Conservation (phyloP, 2,329 filamentous ascomycete genomes). For the Curvularia sp. region DNA sequence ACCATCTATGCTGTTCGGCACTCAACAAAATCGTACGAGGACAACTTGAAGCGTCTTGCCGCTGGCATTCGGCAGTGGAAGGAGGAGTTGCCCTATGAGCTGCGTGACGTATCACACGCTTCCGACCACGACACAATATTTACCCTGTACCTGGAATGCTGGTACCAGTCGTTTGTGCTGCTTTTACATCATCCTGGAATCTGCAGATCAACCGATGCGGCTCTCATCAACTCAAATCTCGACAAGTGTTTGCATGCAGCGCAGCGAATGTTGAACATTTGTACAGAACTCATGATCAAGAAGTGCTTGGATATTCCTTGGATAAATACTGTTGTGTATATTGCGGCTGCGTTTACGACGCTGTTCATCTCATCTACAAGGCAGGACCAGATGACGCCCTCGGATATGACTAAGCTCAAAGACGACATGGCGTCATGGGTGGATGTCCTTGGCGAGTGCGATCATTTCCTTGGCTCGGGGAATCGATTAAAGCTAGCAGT, state of each 20-base stretch:
- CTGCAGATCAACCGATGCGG: slow-evolving; percentile 60
- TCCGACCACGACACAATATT: slow-evolving; percentile 58
- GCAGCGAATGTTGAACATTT: slow-evolving; percentile 67
- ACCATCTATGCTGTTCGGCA: slow-evolving; percentile 75
- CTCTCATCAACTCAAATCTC: slow-evolving; percentile 64
- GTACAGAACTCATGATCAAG: slow-evolving; percentile 65
- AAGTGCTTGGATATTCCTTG: slow-evolving; percentile 79
- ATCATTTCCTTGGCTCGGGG: slow-evolving; percentile 64
- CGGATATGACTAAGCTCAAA: slow-evolving; percentile 66
- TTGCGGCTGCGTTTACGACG: slow-evolving; percentile 75
- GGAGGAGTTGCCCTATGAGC: slow-evolving; percentile 66
- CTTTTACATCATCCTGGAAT: slow-evolving; percentile 62
- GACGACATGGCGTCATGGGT: slow-evolving; percentile 75
- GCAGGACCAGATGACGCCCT: slow-evolving; percentile 64
- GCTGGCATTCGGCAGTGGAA: slow-evolving; percentile 68
- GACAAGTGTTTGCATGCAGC: slow-evolving; percentile 70
- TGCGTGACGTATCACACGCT: slow-evolving; percentile 59
- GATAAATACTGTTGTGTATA: slow-evolving; percentile 75
- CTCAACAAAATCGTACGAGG: slow-evolving; percentile 68
- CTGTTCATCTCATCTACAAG: slow-evolving; percentile 74
- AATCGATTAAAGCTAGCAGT: slow-evolving; percentile 57
- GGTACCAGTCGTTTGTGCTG: slow-evolving; percentile 58
- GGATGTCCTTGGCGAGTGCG: slow-evolving; percentile 70
- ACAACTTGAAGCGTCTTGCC: slow-evolving; percentile 70
- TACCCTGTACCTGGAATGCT: slow-evolving; percentile 58